These are phyloP conservation scores for Tinospora cordifolia DNA, from an alignment of 164 flowering plant species.

Conservation along the genomic window DNA sequence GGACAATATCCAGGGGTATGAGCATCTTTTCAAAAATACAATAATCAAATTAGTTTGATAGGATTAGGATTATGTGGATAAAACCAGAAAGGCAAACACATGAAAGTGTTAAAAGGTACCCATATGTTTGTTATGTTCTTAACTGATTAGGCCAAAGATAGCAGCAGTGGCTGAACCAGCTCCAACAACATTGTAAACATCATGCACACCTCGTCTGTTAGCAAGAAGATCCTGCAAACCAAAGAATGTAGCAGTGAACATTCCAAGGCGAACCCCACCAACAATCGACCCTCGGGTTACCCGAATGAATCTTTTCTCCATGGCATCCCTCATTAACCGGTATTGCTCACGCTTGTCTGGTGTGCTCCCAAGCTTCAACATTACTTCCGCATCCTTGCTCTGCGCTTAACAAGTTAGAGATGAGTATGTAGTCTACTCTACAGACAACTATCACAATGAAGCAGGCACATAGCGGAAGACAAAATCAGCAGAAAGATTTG, in stretches of 20 bases:
- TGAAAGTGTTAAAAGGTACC: background rate
- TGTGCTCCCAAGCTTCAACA: slow-evolving; percentile 89
- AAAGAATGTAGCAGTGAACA: slow-evolving; percentile 82
- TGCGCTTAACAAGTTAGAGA: slow-evolving; percentile 20
- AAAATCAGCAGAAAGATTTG: background rate
- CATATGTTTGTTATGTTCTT: slow-evolving; percentile 21
- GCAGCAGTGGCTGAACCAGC: slow-evolving; percentile 98
- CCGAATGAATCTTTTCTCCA: slow-evolving; percentile 91
- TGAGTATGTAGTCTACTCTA: background rate
- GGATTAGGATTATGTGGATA: background rate
- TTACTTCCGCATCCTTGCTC: slow-evolving; percentile 99
- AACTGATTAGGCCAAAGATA: slow-evolving; percentile 78
- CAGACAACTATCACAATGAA: background rate
- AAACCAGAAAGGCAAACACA: background rate
- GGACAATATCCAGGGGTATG: background rate
- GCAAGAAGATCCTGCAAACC: slow-evolving; percentile 80
- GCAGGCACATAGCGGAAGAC: no score
- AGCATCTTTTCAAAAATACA: background rate
- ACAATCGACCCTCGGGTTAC: slow-evolving; percentile 88
- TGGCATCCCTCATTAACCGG: slow-evolving; percentile 92
- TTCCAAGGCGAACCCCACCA: slow-evolving; percentile 94
- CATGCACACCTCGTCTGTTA: slow-evolving; percentile 83
- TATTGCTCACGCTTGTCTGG: slow-evolving; percentile 93
- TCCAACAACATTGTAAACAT: slow-evolving; percentile 74
- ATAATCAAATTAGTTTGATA: background rate